Evolutionary conservation across 176 grass and related monocot genomes (phyloP).

Genomic region (Oryza meyeriana): DNA sequence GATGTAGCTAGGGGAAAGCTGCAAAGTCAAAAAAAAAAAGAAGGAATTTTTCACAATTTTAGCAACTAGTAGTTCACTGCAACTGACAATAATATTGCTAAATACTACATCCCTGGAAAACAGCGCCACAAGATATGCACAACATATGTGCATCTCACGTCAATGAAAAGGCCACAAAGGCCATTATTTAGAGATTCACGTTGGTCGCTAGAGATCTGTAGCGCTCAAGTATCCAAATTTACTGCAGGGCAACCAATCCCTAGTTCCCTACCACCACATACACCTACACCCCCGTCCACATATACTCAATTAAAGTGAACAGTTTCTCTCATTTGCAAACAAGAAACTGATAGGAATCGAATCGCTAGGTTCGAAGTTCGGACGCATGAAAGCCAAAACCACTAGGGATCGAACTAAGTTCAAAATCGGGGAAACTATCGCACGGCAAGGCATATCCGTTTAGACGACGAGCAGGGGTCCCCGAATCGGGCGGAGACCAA

Average conservation of each 20-base stretch:
- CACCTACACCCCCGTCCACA: not conserved
- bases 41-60: not conserved
- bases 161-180: not conserved
- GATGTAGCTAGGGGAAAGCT: not conserved
- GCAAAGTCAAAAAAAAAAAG: not conserved
- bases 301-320: not conserved
- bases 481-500: not conserved
- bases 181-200: not conserved
- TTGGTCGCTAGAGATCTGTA: not conserved
- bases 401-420: not conserved
- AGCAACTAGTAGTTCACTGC: not conserved
- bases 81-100: not conserved
- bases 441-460: not conserved
- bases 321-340: no score
- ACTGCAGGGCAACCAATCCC: not conserved
- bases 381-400: not conserved
- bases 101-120: not conserved
- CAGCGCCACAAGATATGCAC: not conserved
- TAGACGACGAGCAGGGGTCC: not conserved
- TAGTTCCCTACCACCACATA: not conserved
- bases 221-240: not conserved
- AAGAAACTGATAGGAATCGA: not conserved
- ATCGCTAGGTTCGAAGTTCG: not conserved
- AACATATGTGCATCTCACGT: not conserved
- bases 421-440: not conserved